These are phyloP conservation scores for Aspergillus sp. DNA, from an alignment of 2,329 filamentous ascomycete genomes.

Conservation along the genomic window DNA sequence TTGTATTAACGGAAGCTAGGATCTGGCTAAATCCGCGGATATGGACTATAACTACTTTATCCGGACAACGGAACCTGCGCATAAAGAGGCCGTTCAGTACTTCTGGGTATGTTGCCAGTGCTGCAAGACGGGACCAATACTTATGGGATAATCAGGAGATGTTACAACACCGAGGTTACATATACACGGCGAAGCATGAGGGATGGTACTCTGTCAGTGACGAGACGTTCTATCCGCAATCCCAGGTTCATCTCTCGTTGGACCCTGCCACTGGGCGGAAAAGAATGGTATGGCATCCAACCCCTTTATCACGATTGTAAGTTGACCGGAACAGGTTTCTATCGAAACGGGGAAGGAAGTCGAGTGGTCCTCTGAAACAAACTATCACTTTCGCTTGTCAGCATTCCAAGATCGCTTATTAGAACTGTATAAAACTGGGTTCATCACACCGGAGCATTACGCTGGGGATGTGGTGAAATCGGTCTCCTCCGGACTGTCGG, in stretches of 20 bases:
- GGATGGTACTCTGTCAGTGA: slow-evolving; percentile 98
- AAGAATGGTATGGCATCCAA: slow-evolving; percentile 58
- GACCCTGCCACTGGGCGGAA: slow-evolving; percentile 80
- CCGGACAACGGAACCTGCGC: slow-evolving; percentile 80
- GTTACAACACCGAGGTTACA: slow-evolving; percentile 70
- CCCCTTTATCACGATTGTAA: slow-evolving; percentile 4
- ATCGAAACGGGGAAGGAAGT: slow-evolving; percentile 88
- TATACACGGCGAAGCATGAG: slow-evolving; percentile 83
- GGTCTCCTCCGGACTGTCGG: slow-evolving; percentile 75
- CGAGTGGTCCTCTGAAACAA: slow-evolving; percentile 89
- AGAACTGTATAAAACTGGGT: slow-evolving; percentile 76
- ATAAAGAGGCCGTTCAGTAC: slow-evolving; percentile 80
- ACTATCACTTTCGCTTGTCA: slow-evolving; percentile 92
- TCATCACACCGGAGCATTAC: slow-evolving; percentile 69
- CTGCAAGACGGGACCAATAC: neutral
- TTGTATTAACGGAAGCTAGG: slow-evolving; percentile 31
- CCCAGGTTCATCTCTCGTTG: slow-evolving; percentile 69
- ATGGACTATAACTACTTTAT: slow-evolving; percentile 85
- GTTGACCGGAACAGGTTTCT: slow-evolving; percentile 52
- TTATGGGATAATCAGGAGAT: slow-evolving; percentile 50
- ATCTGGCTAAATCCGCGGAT: slow-evolving; percentile 67
- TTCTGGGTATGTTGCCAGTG: slow-evolving; percentile 65
- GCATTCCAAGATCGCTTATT: slow-evolving; percentile 77
- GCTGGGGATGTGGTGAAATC: slow-evolving; percentile 78
- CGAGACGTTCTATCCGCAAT: slow-evolving; percentile 89